These are phyloP conservation scores for Quercus ilex DNA, from an alignment of 306 rosid species.

Conservation along the genomic window DNA sequence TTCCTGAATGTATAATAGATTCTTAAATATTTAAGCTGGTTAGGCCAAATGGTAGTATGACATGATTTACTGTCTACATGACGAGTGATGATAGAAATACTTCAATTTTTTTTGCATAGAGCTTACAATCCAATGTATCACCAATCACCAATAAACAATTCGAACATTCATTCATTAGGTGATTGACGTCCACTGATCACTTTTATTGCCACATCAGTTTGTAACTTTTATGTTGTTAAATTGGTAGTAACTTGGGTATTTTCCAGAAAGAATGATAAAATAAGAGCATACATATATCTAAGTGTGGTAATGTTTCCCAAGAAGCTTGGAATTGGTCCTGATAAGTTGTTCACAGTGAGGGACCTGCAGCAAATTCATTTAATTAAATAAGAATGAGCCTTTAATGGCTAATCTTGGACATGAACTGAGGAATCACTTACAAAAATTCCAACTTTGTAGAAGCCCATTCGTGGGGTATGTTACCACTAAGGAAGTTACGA, in stretches of 20 bases:
- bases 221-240: background rate
- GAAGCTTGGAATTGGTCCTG: slow-evolving; percentile 27
- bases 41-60: no score
- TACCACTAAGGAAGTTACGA: slow-evolving; percentile 22
- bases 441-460: slow-evolving; percentile 26
- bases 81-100: no score
- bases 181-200: no score
- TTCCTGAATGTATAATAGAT: no score
- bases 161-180: no score
- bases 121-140: no score
- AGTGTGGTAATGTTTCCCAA: slow-evolving; percentile 22
- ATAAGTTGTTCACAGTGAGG: slow-evolving; percentile 6
- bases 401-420: background rate
- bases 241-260: no score
- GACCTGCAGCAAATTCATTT: background rate
- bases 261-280: background rate
- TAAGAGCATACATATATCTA: background rate
- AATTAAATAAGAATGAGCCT: background rate
- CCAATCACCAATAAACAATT: no score
- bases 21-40: no score
- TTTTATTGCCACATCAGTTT: no score
- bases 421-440: slow-evolving; percentile 1
- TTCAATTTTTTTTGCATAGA: no score
- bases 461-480: slow-evolving; percentile 24
- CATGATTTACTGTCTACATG: no score